A percentile compares a stretch with the other conserved stretches of the same genome.
These are phyloP conservation scores for Bathelium albidoporum DNA, from an alignment of 495 filamentous ascomycete genomes.

Conservation along the genomic window DNA sequence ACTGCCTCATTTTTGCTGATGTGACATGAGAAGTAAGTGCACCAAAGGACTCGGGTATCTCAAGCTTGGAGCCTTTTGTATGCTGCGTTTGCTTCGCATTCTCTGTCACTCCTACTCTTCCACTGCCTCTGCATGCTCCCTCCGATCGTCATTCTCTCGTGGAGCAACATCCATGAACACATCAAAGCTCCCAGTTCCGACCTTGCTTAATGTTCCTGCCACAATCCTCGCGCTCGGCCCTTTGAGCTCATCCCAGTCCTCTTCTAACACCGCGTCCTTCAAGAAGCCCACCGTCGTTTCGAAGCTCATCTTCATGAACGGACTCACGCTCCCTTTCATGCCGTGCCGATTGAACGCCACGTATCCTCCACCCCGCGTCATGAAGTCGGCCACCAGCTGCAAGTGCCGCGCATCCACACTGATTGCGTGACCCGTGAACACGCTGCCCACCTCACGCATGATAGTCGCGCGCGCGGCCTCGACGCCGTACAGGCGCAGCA, in stretches of 20 bases:
- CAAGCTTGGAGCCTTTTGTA: no score
- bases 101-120: background rate
- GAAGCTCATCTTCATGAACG: conserved; percentile 97
- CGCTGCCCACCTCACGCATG: conserved; percentile 71
- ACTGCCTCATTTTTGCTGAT: no score
- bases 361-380: conserved; percentile 84
- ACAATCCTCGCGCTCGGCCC: conserved; percentile 84
- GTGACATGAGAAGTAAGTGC: no score
- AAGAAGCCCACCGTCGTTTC: conserved; percentile 92
- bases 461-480: conserved; percentile 83
- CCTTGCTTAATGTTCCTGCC: conserved; percentile 64
- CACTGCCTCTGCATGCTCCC: background rate
- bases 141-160: background rate
- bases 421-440: conserved; percentile 91
- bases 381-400: conserved; percentile 91
- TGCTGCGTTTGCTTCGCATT: background rate
- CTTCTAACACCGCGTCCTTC: conserved; percentile 79
- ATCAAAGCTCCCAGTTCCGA: conserved; percentile 89
- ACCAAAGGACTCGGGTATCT: no score
- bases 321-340: conserved; percentile 67
- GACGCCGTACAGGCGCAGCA: conserved; percentile 79
- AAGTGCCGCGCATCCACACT: conserved; percentile 84
- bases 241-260: conserved; percentile 78
- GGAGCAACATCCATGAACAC: conserved; percentile 56
- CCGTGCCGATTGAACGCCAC: conserved; percentile 85